Evolutionary conservation across 805 yeast species (phyloP), one percentile per base, ranked within the genome.

Genomic region (Wickerhamia fluorescens): DNA sequence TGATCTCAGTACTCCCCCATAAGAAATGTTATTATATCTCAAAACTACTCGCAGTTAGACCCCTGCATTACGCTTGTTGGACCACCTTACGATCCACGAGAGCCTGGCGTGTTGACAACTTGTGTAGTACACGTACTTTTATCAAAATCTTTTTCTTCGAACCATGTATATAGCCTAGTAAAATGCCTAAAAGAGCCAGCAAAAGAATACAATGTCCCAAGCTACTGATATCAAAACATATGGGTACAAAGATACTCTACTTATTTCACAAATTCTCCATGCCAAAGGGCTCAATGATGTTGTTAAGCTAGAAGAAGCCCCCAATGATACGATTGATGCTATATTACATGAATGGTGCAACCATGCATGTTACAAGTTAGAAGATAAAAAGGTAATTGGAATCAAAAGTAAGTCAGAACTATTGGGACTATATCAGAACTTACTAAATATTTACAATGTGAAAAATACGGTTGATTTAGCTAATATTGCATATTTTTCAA

Each of bases 381-480:
- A 61, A 1, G 41, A 47, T 41, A 57, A 2, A 39, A 43, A 15
- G 30, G n/a, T n/a, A n/a, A 39, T 25, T 35, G 33, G 19, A 38
- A 42, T 15, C 39, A 41, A 11, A 14, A 31, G 53, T 3, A 33
- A 35, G 4, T 31, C 29, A 5, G 46, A 57, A 27, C 25, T 56
- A 3, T 31, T 26, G 6, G 35, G 36, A 20, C 29, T 61, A 9
- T 62, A 60, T 35, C 35, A 37, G 12, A 41, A 43, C n/a, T 33
- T 61, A 23, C 39, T 61, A 15, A 37, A 36, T n/a, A 34, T 37
- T 24, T 42, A 53, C 32, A 30, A 27, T 11, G 37, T 28, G 9
- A 41, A 41, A 2, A 51, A 42, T 29, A 61, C 70, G 13, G 61
- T 63, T 2, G 62, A 59, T 13, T 43, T 62, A 34, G 70, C 70